Conservation (phyloP, 2,329 filamentous ascomycete genomes). For the Ceratocystis lukuohia region DNA sequence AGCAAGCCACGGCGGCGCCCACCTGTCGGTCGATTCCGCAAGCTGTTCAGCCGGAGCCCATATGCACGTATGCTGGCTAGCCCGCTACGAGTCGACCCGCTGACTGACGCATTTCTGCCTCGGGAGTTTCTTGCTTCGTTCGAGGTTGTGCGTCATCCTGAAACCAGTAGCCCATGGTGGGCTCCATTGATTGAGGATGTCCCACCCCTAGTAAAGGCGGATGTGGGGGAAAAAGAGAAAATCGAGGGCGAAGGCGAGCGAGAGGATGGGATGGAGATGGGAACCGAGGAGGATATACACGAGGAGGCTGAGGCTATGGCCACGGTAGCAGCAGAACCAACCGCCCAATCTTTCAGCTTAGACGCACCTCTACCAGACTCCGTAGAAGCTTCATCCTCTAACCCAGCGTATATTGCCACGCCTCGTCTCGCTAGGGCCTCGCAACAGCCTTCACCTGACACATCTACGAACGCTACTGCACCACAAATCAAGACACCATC, state of each 20-base stretch:
- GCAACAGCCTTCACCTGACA: slow-evolving; percentile 11
- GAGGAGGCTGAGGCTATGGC: background rate
- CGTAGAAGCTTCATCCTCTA: slow-evolving; percentile 15
- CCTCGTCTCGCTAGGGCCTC: slow-evolving; percentile 16
- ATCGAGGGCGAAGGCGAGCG: background rate
- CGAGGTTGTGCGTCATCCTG: slow-evolving; percentile 41
- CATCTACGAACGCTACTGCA: background rate
- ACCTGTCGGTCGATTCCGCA: slow-evolving; percentile 37
- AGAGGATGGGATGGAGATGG: background rate
- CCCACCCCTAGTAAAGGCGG: background rate
- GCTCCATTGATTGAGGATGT: slow-evolving; percentile 30
- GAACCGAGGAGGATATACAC: background rate
- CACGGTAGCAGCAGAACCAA: background rate
- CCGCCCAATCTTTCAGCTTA: background rate
- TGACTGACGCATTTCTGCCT: slow-evolving; percentile 40
- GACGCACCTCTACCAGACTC: background rate
- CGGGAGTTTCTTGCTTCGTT: slow-evolving; percentile 51
- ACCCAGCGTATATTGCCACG: slow-evolving; percentile 12
- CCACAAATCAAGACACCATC: background rate
- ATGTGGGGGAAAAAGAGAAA: no score
- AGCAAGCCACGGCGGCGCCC: slow-evolving; percentile 24
- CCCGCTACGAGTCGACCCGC: slow-evolving; percentile 42
- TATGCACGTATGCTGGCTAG: slow-evolving; percentile 52
- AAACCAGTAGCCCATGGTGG: slow-evolving; percentile 40
- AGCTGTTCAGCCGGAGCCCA: slow-evolving; percentile 45